Conservation (phyloP, 257 asterid genomes). For the Coffea canephora region DNA sequence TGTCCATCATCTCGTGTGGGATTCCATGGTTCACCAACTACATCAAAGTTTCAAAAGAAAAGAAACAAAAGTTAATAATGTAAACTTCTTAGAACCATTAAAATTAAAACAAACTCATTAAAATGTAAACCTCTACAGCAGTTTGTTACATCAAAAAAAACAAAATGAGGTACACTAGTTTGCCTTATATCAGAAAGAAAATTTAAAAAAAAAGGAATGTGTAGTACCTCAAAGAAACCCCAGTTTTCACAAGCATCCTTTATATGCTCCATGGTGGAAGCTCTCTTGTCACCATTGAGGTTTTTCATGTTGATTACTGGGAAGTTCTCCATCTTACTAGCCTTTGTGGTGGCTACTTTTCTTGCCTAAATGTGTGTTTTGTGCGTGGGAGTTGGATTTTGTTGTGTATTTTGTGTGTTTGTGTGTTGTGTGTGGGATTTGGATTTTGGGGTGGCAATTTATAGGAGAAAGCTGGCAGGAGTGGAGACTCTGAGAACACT, state of each 20-base stretch:
- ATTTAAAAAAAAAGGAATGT: neutral
- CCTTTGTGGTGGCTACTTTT: neutral
- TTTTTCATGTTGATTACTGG: constrained; percentile 24
- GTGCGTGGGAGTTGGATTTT: too few relatives aligned
- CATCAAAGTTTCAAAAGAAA: neutral
- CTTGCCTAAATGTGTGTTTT: neutral
- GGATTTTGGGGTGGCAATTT: neutral
- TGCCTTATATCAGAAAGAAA: too few relatives aligned
- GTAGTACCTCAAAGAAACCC: constrained; percentile 31
- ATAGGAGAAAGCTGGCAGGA: constrained; percentile 5
- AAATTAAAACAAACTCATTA: too few relatives aligned
- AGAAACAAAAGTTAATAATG: neutral
- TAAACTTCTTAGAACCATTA: too few relatives aligned
- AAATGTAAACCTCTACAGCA: too few relatives aligned
- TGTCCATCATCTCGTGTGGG: constrained; percentile 53
- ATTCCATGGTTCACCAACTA: constrained; percentile 69
- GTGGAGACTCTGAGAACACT: neutral
- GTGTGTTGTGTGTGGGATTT: neutral
- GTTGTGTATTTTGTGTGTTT: neutral
- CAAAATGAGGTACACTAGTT: too few relatives aligned
- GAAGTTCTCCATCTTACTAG: constrained; percentile 14
- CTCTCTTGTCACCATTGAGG: constrained; percentile 16
- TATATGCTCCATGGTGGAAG: constrained; percentile 2
- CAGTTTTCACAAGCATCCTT: constrained; percentile 29
- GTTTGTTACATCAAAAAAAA: too few relatives aligned